These are phyloP conservation scores for Elongisporangium anandrum DNA, from an alignment of 352 stramenopile genomes.

Conservation along the genomic window DNA sequence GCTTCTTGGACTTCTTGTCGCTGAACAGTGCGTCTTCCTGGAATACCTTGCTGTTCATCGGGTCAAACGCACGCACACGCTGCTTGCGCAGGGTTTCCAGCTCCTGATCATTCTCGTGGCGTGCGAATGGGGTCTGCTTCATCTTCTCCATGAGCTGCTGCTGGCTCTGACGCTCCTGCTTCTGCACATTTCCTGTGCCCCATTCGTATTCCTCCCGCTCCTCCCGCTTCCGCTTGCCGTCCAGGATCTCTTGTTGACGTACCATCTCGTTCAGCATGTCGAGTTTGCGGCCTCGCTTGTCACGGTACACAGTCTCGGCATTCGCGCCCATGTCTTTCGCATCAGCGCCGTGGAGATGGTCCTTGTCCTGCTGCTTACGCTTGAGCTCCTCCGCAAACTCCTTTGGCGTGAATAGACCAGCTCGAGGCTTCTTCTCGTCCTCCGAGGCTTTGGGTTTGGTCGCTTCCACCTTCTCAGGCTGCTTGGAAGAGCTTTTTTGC, in stretches of 20 bases:
- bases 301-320: slow-evolving; percentile 80
- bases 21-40: slow-evolving; percentile 43
- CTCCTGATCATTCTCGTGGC: slow-evolving; percentile 64
- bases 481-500: neutral
- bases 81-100: slow-evolving; percentile 57
- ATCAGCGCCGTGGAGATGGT: slow-evolving; percentile 42
- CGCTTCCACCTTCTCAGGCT: neutral
- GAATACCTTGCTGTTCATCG: slow-evolving; percentile 75
- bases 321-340: slow-evolving; percentile 67
- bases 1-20: slow-evolving; percentile 44
- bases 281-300: slow-evolving; percentile 78
- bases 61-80: slow-evolving; percentile 67
- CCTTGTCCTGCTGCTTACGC: slow-evolving; percentile 41
- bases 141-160: slow-evolving; percentile 62
- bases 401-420: slow-evolving; percentile 60
- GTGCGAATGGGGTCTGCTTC: slow-evolving; percentile 58
- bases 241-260: slow-evolving; percentile 72
- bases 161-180: slow-evolving; percentile 54
- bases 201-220: slow-evolving; percentile 82
- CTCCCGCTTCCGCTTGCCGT: slow-evolving; percentile 72
- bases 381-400: slow-evolving; percentile 66
- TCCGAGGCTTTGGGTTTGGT: neutral
- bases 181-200: slow-evolving; percentile 80
- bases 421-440: slow-evolving; percentile 29
- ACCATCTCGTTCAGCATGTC: slow-evolving; percentile 86